A percentile compares a stretch with the other conserved stretches of the same genome.
phyloP scores from a whole-genome alignment of 2,329 filamentous ascomycete species.

The Malbranchea cinnamomea region DNA sequence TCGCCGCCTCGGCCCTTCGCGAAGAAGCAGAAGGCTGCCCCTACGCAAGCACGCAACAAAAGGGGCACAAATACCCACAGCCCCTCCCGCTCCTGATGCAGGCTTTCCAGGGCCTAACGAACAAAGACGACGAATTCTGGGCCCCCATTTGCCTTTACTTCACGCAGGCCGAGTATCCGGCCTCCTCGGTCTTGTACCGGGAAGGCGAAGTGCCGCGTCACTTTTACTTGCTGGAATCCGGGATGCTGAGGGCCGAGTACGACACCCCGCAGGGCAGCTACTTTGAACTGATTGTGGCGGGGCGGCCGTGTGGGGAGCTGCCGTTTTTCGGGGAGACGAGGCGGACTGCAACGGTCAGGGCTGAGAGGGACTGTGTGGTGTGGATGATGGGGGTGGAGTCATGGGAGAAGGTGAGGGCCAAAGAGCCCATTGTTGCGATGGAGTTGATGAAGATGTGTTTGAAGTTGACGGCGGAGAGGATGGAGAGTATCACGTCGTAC shows the following conservation, averaged over 20 bases:
- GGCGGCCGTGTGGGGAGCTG: constrained; percentile 87
- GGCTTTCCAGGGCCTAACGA: constrained; percentile 79
- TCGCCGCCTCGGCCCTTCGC: constrained; percentile 59
- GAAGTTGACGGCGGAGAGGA: constrained; percentile 87
- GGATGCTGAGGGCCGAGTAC: constrained; percentile 82
- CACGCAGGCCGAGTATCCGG: constrained; percentile 46
- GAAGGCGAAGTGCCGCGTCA: constrained; percentile 62
- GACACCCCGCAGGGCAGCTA: constrained; percentile 77
- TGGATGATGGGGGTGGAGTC: constrained; percentile 63
- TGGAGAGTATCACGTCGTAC: constrained; percentile 54
- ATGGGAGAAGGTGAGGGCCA: constrained; percentile 58
- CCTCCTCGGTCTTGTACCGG: constrained; percentile 61
- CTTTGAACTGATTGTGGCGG: constrained; percentile 82
- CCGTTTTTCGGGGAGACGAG: constrained; percentile 90
- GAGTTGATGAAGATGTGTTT: constrained; percentile 78
- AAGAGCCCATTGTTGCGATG: constrained; percentile 61
- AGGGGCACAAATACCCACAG: constrained; percentile 58
- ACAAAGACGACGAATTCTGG: constrained; percentile 91
- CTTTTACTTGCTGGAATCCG: constrained; percentile 82
- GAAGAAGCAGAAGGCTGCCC: constrained; percentile 42
- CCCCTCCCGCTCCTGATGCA: constrained; percentile 84
- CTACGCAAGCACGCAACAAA: constrained; percentile 2
- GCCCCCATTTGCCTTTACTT: constrained; percentile 68
- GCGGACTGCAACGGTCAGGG: constrained; percentile 71
- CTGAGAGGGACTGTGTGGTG: constrained; percentile 65